Evolutionary conservation across 305 asterid species (phyloP).

Genomic region (Fraxinus velutina): DNA sequence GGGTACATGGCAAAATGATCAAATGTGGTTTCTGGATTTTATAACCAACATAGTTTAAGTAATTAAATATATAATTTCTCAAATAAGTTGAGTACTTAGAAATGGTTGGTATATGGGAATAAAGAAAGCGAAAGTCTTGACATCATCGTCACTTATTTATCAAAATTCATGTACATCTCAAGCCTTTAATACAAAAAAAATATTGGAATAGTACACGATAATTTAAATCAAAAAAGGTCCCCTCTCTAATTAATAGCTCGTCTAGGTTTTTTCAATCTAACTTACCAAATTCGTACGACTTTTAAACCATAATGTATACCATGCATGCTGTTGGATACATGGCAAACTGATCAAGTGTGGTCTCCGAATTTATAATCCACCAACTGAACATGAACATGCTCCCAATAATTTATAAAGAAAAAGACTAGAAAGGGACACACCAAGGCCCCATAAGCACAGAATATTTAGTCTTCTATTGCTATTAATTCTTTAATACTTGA

Average conservation of each 20-base stretch:
- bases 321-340: not conserved
- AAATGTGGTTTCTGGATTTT: not conserved
- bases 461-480: slow-evolving; percentile 4
- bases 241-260: not conserved
- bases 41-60: not conserved
- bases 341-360: slow-evolving; percentile 19
- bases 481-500: slow-evolving; percentile 18
- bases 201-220: not conserved
- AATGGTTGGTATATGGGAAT: not conserved
- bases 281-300: not conserved
- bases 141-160: not conserved
- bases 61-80: not conserved
- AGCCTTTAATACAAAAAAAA: too few species aligned
- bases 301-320: not conserved
- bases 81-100: not conserved
- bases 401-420: slow-evolving; percentile 13
- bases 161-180: not conserved
- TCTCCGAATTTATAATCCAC: slow-evolving; percentile 14
- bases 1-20: not conserved
- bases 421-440: slow-evolving; percentile 8
- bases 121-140: not conserved
- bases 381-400: slow-evolving; percentile 13
- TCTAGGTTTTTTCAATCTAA: not conserved
- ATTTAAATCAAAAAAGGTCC: not conserved
- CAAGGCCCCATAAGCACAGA: slow-evolving; percentile 28